Percentiles rank a stretch among this genome's conserved stretches.
These are phyloP conservation scores for Catharanthus roseus DNA, from an alignment of 257 asterid species.

Conservation along the genomic window DNA sequence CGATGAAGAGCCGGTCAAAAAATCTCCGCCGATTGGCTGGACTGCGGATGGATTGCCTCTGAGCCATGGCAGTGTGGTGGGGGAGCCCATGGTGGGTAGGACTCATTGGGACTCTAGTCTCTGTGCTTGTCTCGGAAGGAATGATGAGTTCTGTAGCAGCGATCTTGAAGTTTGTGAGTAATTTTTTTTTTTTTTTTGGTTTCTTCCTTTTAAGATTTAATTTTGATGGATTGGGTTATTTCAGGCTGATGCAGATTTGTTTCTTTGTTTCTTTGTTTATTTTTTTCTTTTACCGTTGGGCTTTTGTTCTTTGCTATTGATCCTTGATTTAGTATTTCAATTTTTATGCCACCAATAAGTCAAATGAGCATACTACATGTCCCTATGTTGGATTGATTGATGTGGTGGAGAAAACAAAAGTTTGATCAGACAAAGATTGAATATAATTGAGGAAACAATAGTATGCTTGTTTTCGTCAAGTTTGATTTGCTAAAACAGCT, in stretches of 20 bases:
- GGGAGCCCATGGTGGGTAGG: constrained; percentile 35
- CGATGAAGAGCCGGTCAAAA: constrained; percentile 25
- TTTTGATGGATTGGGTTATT: constrained; percentile 6
- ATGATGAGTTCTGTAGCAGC: constrained; percentile 47
- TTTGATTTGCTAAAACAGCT: not conserved
- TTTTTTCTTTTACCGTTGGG: not conserved
- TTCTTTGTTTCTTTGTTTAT: too few species aligned
- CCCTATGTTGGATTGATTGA: not conserved
- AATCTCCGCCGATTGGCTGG: constrained; percentile 34
- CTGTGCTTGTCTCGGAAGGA: constrained; percentile 40
- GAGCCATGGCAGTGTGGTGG: constrained; percentile 32
- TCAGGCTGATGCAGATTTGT: not conserved
- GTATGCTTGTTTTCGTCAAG: not conserved
- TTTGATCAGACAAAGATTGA: not conserved
- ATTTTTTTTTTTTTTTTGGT: not conserved
- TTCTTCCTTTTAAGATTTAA: constrained; percentile 6
- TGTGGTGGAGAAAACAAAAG: not conserved
- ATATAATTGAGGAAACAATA: not conserved
- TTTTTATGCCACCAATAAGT: not conserved
- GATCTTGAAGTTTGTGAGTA: constrained; percentile 53
- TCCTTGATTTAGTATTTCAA: not conserved
- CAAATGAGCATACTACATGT: not conserved
- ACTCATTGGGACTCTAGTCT: constrained; percentile 37
- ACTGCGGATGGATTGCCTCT: constrained; percentile 72
- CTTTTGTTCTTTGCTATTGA: too few species aligned